These are phyloP conservation scores for Trypanosomatidae sp. DNA, from an alignment of 208 protist genomes.

Conservation along the genomic window DNA sequence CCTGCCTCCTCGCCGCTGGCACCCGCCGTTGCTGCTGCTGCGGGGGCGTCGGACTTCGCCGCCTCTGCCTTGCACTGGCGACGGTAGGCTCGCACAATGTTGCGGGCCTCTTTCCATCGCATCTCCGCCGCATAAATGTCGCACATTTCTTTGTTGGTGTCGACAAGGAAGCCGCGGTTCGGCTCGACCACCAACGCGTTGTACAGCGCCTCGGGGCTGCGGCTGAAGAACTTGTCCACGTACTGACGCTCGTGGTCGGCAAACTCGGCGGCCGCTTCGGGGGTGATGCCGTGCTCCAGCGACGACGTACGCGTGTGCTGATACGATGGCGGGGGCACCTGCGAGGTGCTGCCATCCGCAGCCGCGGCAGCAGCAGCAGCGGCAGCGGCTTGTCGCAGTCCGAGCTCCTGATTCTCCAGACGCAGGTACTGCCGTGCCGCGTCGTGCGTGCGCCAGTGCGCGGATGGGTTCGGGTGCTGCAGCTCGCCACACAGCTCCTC, in stretches of 20 bases:
- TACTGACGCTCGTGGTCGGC: slow-evolving; percentile 19
- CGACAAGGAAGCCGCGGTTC: slow-evolving; percentile 33
- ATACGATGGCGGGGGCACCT: no score
- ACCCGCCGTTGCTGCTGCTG: no score
- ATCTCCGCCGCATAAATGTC: slow-evolving; percentile 40
- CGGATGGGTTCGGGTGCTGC: slow-evolving; percentile 25
- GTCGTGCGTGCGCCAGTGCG: slow-evolving; percentile 32
- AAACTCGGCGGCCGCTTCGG: no score
- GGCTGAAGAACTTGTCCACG: slow-evolving; percentile 26
- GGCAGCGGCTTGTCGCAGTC: no score
- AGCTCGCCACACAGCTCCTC: slow-evolving; percentile 26
- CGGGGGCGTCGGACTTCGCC: no score
- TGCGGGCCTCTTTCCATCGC: slow-evolving; percentile 36
- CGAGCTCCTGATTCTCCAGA: no score
- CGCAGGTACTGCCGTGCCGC: slow-evolving; percentile 2
- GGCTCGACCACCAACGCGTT: slow-evolving; percentile 32
- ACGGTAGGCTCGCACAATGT: slow-evolving; percentile 30
- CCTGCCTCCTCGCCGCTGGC: no score
- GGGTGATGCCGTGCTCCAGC: no score
- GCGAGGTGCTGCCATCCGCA: no score
- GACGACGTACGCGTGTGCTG: no score
- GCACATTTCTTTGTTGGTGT: slow-evolving; percentile 63
- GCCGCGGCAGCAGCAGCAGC: no score
- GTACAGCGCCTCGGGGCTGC: slow-evolving; percentile 35
- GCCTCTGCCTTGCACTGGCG: slow-evolving; percentile 20